Evolutionary conservation across 2,329 filamentous ascomycete genomes (phyloP).

Genomic region (Paradendryphiella salina): DNA sequence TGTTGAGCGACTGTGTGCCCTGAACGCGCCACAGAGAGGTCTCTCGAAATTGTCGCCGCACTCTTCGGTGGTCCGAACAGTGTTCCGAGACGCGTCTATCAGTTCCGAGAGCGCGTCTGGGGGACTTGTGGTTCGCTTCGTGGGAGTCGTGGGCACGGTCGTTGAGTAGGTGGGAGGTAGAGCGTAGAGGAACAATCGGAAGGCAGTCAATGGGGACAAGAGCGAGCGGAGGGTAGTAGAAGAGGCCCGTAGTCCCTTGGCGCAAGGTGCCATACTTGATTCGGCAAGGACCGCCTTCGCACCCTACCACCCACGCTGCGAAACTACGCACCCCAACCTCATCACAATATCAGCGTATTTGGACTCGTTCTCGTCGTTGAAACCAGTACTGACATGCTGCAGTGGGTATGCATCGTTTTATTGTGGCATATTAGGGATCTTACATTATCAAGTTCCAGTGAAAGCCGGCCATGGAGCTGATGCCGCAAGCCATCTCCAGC

Average conservation of each 20-base stretch:
- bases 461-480: conserved; percentile 22
- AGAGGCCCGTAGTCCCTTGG: conserved; percentile 28
- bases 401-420: conserved; percentile 14
- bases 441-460: conserved; percentile 13
- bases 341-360: conserved; percentile 59
- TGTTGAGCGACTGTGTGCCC: conserved; percentile 14
- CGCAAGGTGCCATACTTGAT: conserved; percentile 29
- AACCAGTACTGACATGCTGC: conserved; percentile 16
- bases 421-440: conserved; percentile 7
- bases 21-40: conserved; percentile 25
- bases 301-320: conserved; percentile 33
- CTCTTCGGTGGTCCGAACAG: conserved; percentile 34
- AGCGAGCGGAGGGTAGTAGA: conserved; percentile 35
- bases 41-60: conserved; percentile 39
- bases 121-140: conserved; percentile 33
- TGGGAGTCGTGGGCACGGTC: conserved; percentile 32
- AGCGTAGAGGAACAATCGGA: conserved; percentile 40
- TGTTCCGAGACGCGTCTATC: conserved; percentile 46
- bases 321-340: conserved; percentile 36
- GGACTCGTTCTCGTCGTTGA: conserved; percentile 65
- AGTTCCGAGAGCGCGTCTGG: conserved; percentile 51
- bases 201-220: conserved; percentile 41
- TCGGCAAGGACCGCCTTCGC: conserved; percentile 33
- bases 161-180: conserved; percentile 34
- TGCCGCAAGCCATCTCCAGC: conserved; percentile 36